phyloP scores from a whole-genome alignment of 768 basidiomycete genomes.

The Coprinopsis strossmayeri region DNA sequence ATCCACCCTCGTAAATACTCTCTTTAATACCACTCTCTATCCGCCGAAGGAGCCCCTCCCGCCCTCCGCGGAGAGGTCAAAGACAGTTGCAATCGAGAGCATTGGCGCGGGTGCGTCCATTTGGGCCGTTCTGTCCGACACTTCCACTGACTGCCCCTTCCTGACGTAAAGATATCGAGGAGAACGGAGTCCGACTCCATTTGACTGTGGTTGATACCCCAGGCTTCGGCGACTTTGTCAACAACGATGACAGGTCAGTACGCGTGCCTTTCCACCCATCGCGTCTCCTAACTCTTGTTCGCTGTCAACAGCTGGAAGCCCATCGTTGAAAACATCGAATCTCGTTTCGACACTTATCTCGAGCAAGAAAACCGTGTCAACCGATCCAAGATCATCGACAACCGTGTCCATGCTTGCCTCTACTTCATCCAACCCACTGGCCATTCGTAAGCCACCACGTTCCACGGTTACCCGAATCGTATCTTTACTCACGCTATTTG shows the following conservation, averaged over 20 bases:
- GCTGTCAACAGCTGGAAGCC: constrained; percentile 80
- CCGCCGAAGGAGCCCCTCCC: constrained; percentile 79
- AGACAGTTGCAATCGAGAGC: constrained; percentile 97
- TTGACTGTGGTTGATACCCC: constrained; percentile 99
- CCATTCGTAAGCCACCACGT: constrained; percentile 67
- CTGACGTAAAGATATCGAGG: constrained; percentile 83
- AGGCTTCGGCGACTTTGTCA: constrained; percentile 98
- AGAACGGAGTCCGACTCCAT: constrained; percentile 93
- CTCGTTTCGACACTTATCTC: constrained; percentile 94
- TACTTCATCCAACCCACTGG: constrained; percentile 99
- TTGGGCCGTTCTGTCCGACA: constrained; percentile 19
- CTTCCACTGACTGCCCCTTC: constrained; percentile 18
- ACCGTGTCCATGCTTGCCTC: constrained; percentile 96
- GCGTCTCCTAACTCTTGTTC: constrained; percentile 12
- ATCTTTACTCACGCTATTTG: constrained; percentile 7
- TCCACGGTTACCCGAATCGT: constrained; percentile 8
- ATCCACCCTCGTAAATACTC: constrained; percentile 97
- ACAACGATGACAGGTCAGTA: constrained; percentile 92
- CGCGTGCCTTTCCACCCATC: constrained; percentile 13
- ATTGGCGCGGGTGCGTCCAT: constrained; percentile 84
- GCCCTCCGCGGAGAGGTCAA: constrained; percentile 80
- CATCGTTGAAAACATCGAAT: constrained; percentile 96
- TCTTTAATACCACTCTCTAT: constrained; percentile 96
- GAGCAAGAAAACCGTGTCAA: constrained; percentile 99
- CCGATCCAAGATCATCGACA: constrained; percentile 88